Percentiles rank a stretch among this genome's conserved stretches.
Conservation (phyloP, 2,329 filamentous ascomycete species). For the Emmonsiellopsis sp. region DNA sequence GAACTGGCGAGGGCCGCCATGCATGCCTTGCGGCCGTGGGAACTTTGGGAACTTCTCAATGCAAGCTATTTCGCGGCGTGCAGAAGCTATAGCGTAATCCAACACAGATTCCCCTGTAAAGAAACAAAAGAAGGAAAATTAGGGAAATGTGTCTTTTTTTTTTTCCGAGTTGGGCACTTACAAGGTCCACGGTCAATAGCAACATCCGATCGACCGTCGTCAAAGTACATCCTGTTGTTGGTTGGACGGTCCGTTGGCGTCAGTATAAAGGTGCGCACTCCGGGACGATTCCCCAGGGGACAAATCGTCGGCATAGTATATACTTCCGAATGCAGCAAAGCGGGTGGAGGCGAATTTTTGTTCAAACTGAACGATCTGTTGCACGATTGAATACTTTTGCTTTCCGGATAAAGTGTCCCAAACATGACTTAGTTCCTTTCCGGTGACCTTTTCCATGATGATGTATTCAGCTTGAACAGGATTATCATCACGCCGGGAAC, state of each 20-base stretch:
- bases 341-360: background rate
- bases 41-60: background rate
- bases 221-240: slow-evolving; percentile 18
- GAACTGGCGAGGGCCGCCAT: slow-evolving; percentile 5
- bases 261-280: background rate
- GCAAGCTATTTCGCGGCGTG: background rate
- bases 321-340: slow-evolving; percentile 1
- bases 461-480: slow-evolving; percentile 26
- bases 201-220: slow-evolving; percentile 10
- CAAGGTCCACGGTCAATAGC: slow-evolving; percentile 2
- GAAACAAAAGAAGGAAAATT: background rate
- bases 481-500: slow-evolving; percentile 21
- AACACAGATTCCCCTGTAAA: background rate
- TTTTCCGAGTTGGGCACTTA: background rate
- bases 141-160: background rate
- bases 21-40: background rate
- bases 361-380: slow-evolving; percentile 1
- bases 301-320: slow-evolving; percentile 2
- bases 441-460: slow-evolving; percentile 23
- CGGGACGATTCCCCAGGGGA: background rate
- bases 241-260: slow-evolving; percentile 9
- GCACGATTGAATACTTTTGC: slow-evolving; percentile 1
- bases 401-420: slow-evolving; percentile 13
- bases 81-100: background rate
- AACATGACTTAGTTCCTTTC: slow-evolving; percentile 17